These are phyloP conservation scores for Auriscalpium vulgare DNA, from an alignment of 768 basidiomycete species.

Conservation along the genomic window DNA sequence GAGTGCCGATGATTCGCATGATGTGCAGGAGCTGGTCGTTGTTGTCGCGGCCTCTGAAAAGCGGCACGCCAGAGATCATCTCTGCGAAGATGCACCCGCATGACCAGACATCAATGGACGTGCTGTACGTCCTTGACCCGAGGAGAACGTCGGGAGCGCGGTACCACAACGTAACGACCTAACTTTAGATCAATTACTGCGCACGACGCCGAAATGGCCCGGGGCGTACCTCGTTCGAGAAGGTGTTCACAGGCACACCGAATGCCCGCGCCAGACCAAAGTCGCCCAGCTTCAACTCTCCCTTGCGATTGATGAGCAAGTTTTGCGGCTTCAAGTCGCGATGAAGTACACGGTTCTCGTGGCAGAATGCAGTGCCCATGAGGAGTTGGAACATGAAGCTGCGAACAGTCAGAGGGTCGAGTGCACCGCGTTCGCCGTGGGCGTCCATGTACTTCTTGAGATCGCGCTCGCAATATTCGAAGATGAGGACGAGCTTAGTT, in stretches of 20 bases:
- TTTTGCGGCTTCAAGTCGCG: constrained; percentile 99
- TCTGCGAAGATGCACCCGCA: constrained; percentile 99
- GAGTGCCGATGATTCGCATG: constrained; percentile 95
- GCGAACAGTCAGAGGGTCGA: constrained; percentile 80
- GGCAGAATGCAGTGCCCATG: constrained; percentile 96
- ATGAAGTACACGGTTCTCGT: constrained; percentile 96
- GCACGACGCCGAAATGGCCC: not conserved
- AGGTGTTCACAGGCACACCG: constrained; percentile 98
- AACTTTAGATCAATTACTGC: constrained; percentile 6
- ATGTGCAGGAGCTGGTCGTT: constrained; percentile 97
- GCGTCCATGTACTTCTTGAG: constrained; percentile 99
- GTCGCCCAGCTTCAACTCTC: constrained; percentile 94
- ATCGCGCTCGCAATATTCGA: constrained; percentile 98
- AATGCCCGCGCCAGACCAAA: constrained; percentile 97
- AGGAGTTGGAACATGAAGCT: constrained; percentile 98
- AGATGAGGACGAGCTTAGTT: constrained; percentile 94
- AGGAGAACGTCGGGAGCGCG: constrained; percentile 96
- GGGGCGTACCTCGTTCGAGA: constrained; percentile 79
- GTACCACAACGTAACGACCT: constrained; percentile 99
- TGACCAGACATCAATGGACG: constrained; percentile 98
- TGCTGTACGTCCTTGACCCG: constrained; percentile 95
- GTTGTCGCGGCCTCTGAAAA: constrained; percentile 95
- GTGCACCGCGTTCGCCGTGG: constrained; percentile 90
- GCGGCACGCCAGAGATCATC: constrained; percentile 96
- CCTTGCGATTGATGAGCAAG: constrained; percentile 92